These are phyloP conservation scores for Solanum stenotomum DNA, from an alignment of 257 asterid species.

Conservation along the genomic window DNA sequence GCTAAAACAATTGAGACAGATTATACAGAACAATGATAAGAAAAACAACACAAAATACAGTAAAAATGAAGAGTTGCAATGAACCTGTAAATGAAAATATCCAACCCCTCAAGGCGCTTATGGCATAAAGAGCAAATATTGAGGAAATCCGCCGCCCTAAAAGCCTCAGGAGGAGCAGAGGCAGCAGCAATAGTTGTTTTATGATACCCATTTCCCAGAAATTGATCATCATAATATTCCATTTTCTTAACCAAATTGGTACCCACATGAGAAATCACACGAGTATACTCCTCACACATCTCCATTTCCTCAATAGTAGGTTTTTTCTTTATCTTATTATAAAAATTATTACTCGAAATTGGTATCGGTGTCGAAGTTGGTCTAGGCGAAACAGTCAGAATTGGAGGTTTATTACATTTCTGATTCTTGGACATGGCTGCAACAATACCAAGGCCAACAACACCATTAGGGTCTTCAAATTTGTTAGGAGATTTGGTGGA, in stretches of 20 bases:
- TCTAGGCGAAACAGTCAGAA: slow-evolving; percentile 40
- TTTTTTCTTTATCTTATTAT: neutral
- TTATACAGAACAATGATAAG: neutral
- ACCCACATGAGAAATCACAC: slow-evolving; percentile 66
- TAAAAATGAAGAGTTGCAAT: neutral
- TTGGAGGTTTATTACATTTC: slow-evolving; percentile 12
- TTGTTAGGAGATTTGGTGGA: slow-evolving; percentile 26
- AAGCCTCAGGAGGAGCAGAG: slow-evolving; percentile 6
- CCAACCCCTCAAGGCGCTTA: slow-evolving; percentile 82
- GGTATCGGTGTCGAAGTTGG: slow-evolving; percentile 32
- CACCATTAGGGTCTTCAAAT: slow-evolving; percentile 56
- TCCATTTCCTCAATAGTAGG: slow-evolving; percentile 39
- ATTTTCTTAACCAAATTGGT: slow-evolving; percentile 39
- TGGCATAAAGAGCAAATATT: slow-evolving; percentile 60
- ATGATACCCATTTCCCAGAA: slow-evolving; percentile 10
- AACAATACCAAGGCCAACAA: slow-evolving; percentile 72
- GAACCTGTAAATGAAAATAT: slow-evolving; percentile 87
- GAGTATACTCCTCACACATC: slow-evolving; percentile 66
- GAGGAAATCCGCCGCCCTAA: slow-evolving; percentile 38
- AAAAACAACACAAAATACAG: neutral
- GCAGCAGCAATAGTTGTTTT: neutral
- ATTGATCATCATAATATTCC: slow-evolving; percentile 50
- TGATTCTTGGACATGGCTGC: slow-evolving; percentile 12
- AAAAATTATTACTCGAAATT: neutral
- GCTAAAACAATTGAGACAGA: neutral